phyloP scores from a whole-genome alignment of 2,329 filamentous ascomycete species.

The Aspergillus cejpii region DNA sequence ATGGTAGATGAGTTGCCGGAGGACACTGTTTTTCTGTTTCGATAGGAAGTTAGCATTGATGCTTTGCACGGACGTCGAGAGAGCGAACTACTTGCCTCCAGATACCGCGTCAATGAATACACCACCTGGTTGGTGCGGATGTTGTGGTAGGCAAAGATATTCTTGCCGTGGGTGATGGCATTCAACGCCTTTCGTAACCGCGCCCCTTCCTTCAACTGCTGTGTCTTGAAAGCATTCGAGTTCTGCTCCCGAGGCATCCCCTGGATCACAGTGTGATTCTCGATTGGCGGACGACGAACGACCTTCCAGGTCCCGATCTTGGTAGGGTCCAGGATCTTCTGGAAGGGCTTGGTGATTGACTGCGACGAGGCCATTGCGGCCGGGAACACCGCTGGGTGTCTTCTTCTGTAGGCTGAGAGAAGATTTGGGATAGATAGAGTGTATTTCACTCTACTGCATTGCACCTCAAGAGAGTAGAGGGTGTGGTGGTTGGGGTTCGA shows the following conservation, averaged over 20 bases:
- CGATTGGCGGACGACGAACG: constrained; percentile 32
- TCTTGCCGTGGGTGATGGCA: constrained; percentile 47
- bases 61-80: too few species aligned
- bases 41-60: neutral
- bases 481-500: constrained; percentile 13
- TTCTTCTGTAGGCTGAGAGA: constrained; percentile 1
- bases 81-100: constrained; percentile 50
- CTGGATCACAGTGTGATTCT: constrained; percentile 36
- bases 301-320: constrained; percentile 35
- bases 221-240: constrained; percentile 41
- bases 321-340: constrained; percentile 37
- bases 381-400: constrained; percentile 16
- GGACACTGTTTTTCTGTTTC: constrained; percentile 44
- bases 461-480: constrained; percentile 7
- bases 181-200: constrained; percentile 43
- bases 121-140: constrained; percentile 58
- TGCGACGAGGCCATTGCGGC: constrained; percentile 34
- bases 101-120: constrained; percentile 53
- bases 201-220: constrained; percentile 32
- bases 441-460: constrained; percentile 17
- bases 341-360: constrained; percentile 22
- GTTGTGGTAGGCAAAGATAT: constrained; percentile 59
- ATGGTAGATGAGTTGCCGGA: constrained; percentile 55
- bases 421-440: constrained; percentile 4
- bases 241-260: constrained; percentile 34